Evolutionary conservation across 2,329 filamentous ascomycete species (phyloP).

Genomic region (Phyllosticta capitalensis): DNA sequence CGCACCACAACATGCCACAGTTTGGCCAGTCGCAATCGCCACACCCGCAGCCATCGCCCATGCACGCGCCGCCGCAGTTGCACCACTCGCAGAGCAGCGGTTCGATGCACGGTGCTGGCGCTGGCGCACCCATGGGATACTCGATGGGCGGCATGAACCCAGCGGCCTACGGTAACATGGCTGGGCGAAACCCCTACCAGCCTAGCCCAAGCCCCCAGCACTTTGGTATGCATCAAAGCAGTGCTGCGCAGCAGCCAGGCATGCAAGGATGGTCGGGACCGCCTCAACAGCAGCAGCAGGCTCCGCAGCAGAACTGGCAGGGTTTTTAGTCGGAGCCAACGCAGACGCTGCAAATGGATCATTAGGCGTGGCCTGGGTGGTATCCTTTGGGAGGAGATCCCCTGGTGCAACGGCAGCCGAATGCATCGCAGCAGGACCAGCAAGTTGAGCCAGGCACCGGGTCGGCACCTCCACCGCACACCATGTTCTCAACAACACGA

Average conservation of each 20-base stretch:
- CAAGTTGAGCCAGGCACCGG: neutral
- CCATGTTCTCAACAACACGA: neutral
- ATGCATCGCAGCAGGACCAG: too few species aligned
- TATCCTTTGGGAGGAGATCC: neutral
- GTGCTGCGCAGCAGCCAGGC: conserved; percentile 37
- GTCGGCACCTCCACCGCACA: too few species aligned
- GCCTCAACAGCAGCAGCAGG: conserved; percentile 18
- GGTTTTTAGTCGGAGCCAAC: conserved; percentile 16
- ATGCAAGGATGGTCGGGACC: conserved; percentile 43
- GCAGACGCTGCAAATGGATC: neutral
- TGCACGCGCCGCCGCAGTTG: conserved; percentile 41
- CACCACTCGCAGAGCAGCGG: conserved; percentile 34
- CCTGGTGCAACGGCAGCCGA: neutral
- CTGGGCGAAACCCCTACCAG: conserved; percentile 37
- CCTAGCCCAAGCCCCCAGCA: conserved; percentile 39
- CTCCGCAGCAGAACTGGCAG: conserved; percentile 24
- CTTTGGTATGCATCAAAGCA: conserved; percentile 29
- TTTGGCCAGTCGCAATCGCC: conserved; percentile 35
- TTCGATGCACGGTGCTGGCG: conserved; percentile 30
- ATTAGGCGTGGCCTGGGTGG: neutral
- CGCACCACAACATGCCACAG: conserved; percentile 36
- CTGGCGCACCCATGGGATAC: conserved; percentile 32
- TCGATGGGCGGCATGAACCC: conserved; percentile 37
- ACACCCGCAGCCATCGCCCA: conserved; percentile 39
- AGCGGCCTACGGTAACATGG: conserved; percentile 34